phyloP scores from a whole-genome alignment of 2,329 filamentous ascomycete species.

The Fusarium devonianum region DNA sequence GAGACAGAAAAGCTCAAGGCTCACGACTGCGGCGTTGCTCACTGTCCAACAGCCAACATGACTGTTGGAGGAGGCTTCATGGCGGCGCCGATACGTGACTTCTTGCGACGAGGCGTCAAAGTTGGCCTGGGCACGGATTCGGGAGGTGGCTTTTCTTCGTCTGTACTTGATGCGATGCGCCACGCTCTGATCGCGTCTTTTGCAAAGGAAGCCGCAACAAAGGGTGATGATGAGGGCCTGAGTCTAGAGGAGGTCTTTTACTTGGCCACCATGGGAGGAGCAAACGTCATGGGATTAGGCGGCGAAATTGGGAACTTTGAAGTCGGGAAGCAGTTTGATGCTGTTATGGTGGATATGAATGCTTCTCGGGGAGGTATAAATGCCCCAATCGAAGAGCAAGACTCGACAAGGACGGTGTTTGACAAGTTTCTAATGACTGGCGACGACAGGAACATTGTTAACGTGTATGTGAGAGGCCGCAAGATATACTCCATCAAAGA shows the following conservation, averaged over 20 bases:
- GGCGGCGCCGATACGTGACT: conserved; percentile 66
- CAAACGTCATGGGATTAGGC: conserved; percentile 62
- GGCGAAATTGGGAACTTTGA: conserved; percentile 63
- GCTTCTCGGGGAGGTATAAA: conserved; percentile 51
- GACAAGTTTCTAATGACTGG: conserved; percentile 73
- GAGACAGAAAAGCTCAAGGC: conserved; percentile 58
- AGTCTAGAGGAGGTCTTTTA: conserved; percentile 63
- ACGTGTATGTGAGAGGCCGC: conserved; percentile 61
- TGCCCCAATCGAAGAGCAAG: conserved; percentile 60
- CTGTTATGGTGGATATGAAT: conserved; percentile 56
- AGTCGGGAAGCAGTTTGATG: conserved; percentile 69
- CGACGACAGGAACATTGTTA: conserved; percentile 66
- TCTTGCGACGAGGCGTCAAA: conserved; percentile 64
- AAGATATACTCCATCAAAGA: conserved; percentile 29
- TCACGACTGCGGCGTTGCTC: conserved; percentile 65
- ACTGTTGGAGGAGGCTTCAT: conserved; percentile 68
- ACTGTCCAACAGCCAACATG: conserved; percentile 71
- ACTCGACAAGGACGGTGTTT: conserved; percentile 56
- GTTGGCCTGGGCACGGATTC: conserved; percentile 73
- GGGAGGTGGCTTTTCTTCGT: conserved; percentile 67
- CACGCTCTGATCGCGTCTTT: conserved; percentile 64
- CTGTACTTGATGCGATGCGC: conserved; percentile 65
- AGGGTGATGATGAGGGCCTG: conserved; percentile 53
- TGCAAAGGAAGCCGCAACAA: conserved; percentile 52
- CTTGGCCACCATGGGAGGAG: conserved; percentile 68